Evolutionary conservation across 164 flowering plant genomes (phyloP).

Genomic region (Stephania cephalantha): DNA sequence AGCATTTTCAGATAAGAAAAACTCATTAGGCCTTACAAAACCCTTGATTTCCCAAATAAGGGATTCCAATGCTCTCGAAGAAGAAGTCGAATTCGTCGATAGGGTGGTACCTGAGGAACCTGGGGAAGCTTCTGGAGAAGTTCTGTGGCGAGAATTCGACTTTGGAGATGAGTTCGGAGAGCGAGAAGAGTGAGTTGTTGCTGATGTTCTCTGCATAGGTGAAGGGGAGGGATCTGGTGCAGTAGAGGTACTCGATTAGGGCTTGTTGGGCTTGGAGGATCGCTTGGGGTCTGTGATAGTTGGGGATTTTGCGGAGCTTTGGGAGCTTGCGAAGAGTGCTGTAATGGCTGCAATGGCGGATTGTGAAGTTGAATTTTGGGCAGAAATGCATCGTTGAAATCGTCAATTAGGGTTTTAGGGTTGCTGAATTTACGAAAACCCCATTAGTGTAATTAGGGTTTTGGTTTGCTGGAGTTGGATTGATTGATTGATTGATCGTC

Average conservation of each 20-base stretch:
- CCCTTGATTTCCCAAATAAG: conserved; percentile 20
- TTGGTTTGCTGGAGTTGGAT: background rate
- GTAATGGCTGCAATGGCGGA: conserved; percentile 19
- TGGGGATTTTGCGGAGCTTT: conserved; percentile 25
- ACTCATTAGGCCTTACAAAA: conserved; percentile 33
- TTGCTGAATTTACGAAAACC: background rate
- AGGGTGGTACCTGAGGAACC: conserved; percentile 61
- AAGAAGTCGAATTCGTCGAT: conserved; percentile 60
- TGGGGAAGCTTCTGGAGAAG: conserved; percentile 27
- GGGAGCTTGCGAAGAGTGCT: conserved; percentile 20
- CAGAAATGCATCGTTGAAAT: conserved; percentile 7
- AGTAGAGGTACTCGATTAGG: conserved; percentile 58
- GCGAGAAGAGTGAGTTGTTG: conserved; percentile 35
- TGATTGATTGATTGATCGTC: background rate
- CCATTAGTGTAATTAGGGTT: background rate
- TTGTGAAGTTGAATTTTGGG: background rate
- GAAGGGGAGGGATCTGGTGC: conserved; percentile 48
- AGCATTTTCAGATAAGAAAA: conserved; percentile 41
- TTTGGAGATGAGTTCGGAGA: conserved; percentile 30
- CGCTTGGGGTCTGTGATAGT: conserved; percentile 23
- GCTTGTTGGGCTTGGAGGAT: conserved; percentile 44
- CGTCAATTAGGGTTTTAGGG: background rate
- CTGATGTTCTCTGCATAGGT: conserved; percentile 53
- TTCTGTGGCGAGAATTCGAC: conserved; percentile 24
- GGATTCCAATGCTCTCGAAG: conserved; percentile 62